Base-by-base conservation (phyloP, 2,329 filamentous ascomycete genomes). In the Colletotrichum incanum region DNA sequence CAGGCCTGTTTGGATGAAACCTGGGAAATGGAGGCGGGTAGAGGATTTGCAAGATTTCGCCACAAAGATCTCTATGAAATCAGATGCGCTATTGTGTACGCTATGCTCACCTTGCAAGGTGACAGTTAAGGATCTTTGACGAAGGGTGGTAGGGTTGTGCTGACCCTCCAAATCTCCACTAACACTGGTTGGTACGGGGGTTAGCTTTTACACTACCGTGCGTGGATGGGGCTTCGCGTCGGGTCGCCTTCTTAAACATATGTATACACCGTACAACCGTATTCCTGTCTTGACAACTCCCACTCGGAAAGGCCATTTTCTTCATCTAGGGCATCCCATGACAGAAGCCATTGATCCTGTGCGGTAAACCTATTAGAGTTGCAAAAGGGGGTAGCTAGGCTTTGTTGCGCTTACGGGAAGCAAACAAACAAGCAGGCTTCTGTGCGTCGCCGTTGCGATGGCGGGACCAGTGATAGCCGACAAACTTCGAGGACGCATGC, bases 401-500 rank as follows among this genome's bases (percentile, higher is more conserved):
- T 14, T 23, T 11, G 12, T 14, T 5, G 5, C 12, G 20, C 20
- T 5, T n/a, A 14, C 31, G 11, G 11, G 23, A 55, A 37, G 20
- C 2, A 55, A 55, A 18, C 18, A 8, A n/a, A 20, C 18, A 37
- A 12, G 9, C 28, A 37, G 9, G 9, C 14, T 55, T 34, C 9
- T 23, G 5, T 11, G 52, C 20, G 28, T 37, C 18, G 16, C 31
- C 18, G 52, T 34, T 14, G 6, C 11, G 31, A 37, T 37, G 52
- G 54, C 20, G n/a, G 26, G 56, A 20, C n/a, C 23, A n/a, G 18
- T 6, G 14, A 45, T 52, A 37, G 52, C 43, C 52, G 41, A 37
- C 41, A 65, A 31, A 37, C 61, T 43, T 65, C 12, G 31, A 16
- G 14, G 37, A 11, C 34, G 58, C 59, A 64, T 16, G 37, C 23